A percentile compares a stretch with the other conserved stretches of the same genome.
Evolutionary conservation across 345 rosid genomes (phyloP).

Genomic region (Lepidium africanum): DNA sequence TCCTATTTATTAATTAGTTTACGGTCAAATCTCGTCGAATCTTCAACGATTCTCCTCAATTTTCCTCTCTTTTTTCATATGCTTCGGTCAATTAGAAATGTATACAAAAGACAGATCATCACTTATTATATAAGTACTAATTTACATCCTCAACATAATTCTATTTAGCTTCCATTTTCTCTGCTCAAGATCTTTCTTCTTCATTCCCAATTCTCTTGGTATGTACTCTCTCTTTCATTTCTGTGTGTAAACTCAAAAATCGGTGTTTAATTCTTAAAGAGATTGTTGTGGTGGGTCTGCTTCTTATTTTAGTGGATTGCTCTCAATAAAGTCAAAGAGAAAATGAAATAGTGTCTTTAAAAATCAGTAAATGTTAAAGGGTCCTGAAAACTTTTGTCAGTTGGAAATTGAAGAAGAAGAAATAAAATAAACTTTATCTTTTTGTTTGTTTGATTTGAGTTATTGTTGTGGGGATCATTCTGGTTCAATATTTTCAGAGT

Average conservation of each 20-base stretch:
- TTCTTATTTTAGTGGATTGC: background rate
- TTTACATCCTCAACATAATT: background rate
- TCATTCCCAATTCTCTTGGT: conserved; percentile 3
- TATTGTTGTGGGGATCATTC: background rate
- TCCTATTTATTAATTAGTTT: background rate
- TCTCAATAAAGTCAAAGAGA: background rate
- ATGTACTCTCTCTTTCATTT: conserved; percentile 4
- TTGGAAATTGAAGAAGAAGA: too few relatives aligned
- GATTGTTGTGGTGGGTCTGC: conserved; percentile 9
- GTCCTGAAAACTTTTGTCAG: too few relatives aligned
- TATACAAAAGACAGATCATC: background rate
- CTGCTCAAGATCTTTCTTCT: conserved; percentile 9
- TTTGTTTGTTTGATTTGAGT: background rate
- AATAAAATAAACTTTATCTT: background rate
- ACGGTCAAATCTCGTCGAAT: conserved; percentile 11
- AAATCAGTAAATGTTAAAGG: background rate
- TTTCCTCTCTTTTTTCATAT: background rate
- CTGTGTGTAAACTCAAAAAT: too few relatives aligned
- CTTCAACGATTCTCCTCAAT: conserved; percentile 21
- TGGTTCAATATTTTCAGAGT: background rate
- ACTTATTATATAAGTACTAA: background rate
- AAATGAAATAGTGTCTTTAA: background rate
- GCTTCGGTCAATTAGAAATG: conserved; percentile 15
- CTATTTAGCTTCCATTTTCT: conserved; percentile 9
- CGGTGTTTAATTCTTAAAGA: conserved; percentile 8